phyloP scores from a whole-genome alignment of 129 eudicot genomes.

The Ambrosia artemisiifolia region DNA sequence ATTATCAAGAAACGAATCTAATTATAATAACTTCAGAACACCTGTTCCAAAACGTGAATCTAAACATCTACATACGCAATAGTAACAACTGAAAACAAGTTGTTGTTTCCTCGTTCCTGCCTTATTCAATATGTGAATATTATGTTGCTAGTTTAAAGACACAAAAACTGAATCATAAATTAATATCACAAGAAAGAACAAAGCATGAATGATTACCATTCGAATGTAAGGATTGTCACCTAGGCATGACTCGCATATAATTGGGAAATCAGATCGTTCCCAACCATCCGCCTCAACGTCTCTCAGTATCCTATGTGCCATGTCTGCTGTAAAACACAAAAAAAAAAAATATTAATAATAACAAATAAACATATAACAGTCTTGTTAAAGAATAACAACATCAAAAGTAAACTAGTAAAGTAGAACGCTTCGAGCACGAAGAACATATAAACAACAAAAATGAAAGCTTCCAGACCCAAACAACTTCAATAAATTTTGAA shows the following conservation, averaged over 20 bases:
- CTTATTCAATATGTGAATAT: background rate
- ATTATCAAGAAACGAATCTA: background rate
- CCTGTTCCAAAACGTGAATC: background rate
- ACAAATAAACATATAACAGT: background rate
- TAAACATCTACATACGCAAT: background rate
- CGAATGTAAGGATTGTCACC: constrained; percentile 89
- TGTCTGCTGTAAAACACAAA: constrained; percentile 21
- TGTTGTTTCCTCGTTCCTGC: background rate
- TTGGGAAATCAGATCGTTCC: constrained; percentile 90
- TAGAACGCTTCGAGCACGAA: background rate
- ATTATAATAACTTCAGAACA: background rate
- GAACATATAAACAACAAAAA: background rate
- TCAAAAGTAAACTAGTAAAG: background rate
- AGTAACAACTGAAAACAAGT: background rate
- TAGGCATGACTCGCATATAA: constrained; percentile 79
- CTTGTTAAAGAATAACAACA: background rate
- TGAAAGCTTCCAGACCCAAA: background rate
- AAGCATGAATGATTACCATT: constrained; percentile 43
- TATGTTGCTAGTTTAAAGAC: background rate
- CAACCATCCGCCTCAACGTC: constrained; percentile 85
- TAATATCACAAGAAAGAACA: background rate
- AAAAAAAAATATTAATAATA: background rate
- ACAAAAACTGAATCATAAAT: background rate
- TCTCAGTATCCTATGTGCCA: constrained; percentile 84
- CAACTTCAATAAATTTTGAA: background rate